phyloP scores from a whole-genome alignment of 306 rosid species.

The Cicer pinnatifidum region DNA sequence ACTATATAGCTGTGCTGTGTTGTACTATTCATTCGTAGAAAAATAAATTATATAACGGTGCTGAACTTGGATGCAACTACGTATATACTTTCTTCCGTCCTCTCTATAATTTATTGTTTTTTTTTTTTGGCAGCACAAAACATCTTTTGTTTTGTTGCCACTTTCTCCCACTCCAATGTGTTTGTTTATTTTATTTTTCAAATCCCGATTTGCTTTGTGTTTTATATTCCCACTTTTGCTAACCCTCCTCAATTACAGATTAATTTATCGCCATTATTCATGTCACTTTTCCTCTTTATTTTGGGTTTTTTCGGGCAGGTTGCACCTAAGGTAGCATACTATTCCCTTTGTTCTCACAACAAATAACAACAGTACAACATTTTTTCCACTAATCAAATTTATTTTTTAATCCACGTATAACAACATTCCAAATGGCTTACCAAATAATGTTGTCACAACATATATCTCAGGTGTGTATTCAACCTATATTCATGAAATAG shows the following conservation, averaged over 20 bases:
- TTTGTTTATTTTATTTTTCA: constrained; percentile 40
- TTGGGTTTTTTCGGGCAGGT: constrained; percentile 48
- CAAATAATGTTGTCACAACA: neutral
- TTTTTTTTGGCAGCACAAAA: constrained; percentile 29
- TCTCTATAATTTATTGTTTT: neutral
- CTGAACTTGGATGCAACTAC: no score
- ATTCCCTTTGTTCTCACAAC: constrained; percentile 56
- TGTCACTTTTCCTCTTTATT: constrained; percentile 16
- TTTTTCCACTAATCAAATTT: neutral
- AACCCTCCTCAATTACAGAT: constrained; percentile 10
- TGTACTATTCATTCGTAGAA: no score
- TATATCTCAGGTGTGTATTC: no score
- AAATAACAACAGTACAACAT: constrained; percentile 15
- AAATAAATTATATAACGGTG: no score
- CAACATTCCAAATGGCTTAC: neutral
- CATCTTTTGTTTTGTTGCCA: constrained; percentile 45
- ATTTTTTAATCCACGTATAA: neutral
- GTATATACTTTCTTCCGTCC: neutral
- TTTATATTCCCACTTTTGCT: constrained; percentile 40
- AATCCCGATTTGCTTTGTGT: constrained; percentile 22
- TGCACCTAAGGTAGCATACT: constrained; percentile 59
- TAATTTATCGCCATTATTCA: constrained; percentile 21
- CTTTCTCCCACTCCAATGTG: constrained; percentile 51
- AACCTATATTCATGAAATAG: no score
- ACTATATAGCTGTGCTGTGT: no score